Evolutionary conservation across 2,329 filamentous ascomycete genomes (phyloP), one percentile per base, ranked within the genome.

Genomic region (Alternaria viburni): DNA sequence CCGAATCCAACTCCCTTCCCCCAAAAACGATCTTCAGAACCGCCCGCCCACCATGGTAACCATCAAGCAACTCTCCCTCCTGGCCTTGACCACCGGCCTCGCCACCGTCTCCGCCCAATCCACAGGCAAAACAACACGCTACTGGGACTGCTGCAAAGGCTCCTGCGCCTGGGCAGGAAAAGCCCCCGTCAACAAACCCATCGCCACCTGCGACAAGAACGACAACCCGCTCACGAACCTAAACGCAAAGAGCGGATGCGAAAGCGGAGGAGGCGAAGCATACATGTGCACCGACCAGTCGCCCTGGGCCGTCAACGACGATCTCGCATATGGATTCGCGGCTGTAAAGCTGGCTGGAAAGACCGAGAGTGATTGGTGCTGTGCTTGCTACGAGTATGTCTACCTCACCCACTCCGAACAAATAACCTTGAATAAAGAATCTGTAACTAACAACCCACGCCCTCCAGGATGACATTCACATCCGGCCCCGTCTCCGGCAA

Each of bases 91-190:
- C 13, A 71, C 74, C 41, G 72, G 73, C 47, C 59, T 72, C 21
- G 72, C 70, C 32, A 60, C 71, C 11, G 71, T 77, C 54, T 65
- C 74, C 25, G 77, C 73, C 21, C 73, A 75, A 19, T 65, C 64
- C 10, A 72, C 70, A 10, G 77, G 76, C 60, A 72, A 69, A 63
- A 79, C 77, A 6, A 79, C 77, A 19, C 71, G 78, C 19, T 80
- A 80, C 66, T 80, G 78, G 78, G 89, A 91, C 77, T 91, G 90
- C 83, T 91, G 89, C 81, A 92, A 92, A 81, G 86, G 88, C 26
- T 89, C 87, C 15, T 91, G 89, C 76, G 83, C 85, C 10, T 85
- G 89, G 89, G 70, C 82, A 8, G 84, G 80, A 61, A 90, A 90
- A 73, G 87, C 86, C 4, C 68, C 81, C 41, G 84, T 88, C 75